Base-by-base conservation (phyloP, 2,329 filamentous ascomycete genomes). In the Knufia fluminis region DNA sequence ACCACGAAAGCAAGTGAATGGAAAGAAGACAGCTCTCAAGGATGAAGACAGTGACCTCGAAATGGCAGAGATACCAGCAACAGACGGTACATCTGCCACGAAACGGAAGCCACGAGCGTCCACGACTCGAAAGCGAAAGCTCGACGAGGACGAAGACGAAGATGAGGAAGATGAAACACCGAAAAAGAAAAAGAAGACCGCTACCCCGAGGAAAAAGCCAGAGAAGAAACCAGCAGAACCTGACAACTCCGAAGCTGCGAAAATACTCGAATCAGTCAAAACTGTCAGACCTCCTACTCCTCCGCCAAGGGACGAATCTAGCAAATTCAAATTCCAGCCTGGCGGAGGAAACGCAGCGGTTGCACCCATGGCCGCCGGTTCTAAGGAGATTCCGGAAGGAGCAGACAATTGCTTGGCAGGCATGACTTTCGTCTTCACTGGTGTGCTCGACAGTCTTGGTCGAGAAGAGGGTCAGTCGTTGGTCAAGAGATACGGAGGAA, bases 351-450 rank as follows among this genome's bases (percentile, higher is more conserved):
- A 82, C 61, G 73, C 71, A 22, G 62, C 59, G 69, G 77, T 79
- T 2, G 78, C 80, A 17, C 79, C 86, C 16, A 78, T 79, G 6
- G 76, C 77, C 43, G 73, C 78, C 19, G 81, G 80, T 9, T 70
- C 75, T 8, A 79, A 74, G 24, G 87, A 94, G 14, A 70, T 96
- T 44, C 92, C 92, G 0, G 77, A 79, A 17, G 92, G 92, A 6
- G 82, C 82, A 46, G 86, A 92, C 9, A 94, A 96, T 59, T 98
- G 92, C 63, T 77, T 98, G 49, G 82, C 83, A 48, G 92, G 94
- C 0, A 74, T 97, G 49, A 85, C 81, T 0, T 98, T 98, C 62
- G 92, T 98, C 23, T 98, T 98, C 61, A 98, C 94, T 0, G 92
- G 92, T 20, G 76, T 96, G 20, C 72, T 97, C 33, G 78, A 86